Base-by-base conservation (phyloP, 768 basidiomycete genomes). In the Coprinopsis sp. region DNA sequence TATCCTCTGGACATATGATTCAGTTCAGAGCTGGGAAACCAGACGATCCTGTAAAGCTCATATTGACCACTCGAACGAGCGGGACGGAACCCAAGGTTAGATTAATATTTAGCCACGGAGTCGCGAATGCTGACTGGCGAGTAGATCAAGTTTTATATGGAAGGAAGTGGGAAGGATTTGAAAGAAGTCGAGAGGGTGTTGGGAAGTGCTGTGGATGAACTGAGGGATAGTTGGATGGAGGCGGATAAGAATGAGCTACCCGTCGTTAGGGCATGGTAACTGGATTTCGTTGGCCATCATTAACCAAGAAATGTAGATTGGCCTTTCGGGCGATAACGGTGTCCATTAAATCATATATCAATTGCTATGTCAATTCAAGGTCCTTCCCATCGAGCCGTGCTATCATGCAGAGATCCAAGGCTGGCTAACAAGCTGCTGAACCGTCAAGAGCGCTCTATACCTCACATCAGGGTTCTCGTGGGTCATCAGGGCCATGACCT, bases 401-500 rank as follows among this genome's bases (percentile, higher is more conserved):
- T 12, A 18, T 51, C 44, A 83, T 30, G 71, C 76, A 18, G 75
- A 67, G 34, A 79, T 64, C 90, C 90, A 93, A 7, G 90, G 84
- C 56, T 94, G 91, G 62, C 91, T 92, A 58, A 96, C 87, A 25
- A 96, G 81, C 45, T 85, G 80, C 61, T 97, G 93, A 7, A 94
- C 93, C 4, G 90, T 85, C 29, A 97, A 70, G 29, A 98, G 71
- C 2, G 93, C 92, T 47, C 86, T 84, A 73, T 98, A 99, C 54
- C 91, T 81, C 45, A 97, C 92, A 57, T 98, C 88, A 18, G 87
- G 71, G 61, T 92, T 82, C 25, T 77, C 68, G 63, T 97, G 91
- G 0, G 84, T 81, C 91, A 98, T 94, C 42, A 99, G 76, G 59
- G 92, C 87, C 89, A 91, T 91, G 3, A 87, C 84, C 21, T 83